A percentile compares a stretch with the other conserved stretches of the same genome.
These are phyloP conservation scores for Castanopsis chinensis DNA, from an alignment of 306 rosid species.

Conservation along the genomic window DNA sequence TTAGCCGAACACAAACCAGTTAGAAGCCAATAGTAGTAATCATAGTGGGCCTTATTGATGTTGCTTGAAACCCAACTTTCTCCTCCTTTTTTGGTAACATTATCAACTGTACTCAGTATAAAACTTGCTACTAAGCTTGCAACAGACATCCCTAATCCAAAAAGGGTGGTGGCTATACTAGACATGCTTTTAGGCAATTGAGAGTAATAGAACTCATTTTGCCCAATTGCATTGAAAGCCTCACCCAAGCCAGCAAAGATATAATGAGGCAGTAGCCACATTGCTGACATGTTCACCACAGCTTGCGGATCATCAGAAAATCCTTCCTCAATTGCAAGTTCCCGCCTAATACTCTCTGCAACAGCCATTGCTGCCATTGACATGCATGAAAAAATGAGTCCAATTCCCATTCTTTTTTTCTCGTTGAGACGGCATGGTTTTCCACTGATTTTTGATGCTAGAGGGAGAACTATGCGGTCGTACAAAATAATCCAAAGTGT, in stretches of 20 bases:
- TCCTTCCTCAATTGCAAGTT: conserved; percentile 27
- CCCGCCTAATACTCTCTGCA: conserved; percentile 24
- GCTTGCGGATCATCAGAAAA: conserved; percentile 13
- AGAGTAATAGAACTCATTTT: conserved; percentile 26
- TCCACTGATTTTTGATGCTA: conserved; percentile 13
- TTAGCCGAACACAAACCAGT: background rate
- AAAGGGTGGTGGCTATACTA: conserved; percentile 19
- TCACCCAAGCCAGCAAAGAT: conserved; percentile 4
- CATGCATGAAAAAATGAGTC: conserved; percentile 12
- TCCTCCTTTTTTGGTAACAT: conserved; percentile 26
- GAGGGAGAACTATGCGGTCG: conserved; percentile 20
- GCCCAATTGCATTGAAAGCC: conserved; percentile 25
- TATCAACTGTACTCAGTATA: conserved; percentile 10
- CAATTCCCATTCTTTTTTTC: conserved; percentile 35
- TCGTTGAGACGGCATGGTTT: conserved; percentile 2
- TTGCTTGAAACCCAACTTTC: conserved; percentile 54
- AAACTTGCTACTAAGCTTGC: conserved; percentile 20
- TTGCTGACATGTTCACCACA: conserved; percentile 33
- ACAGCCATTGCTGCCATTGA: conserved; percentile 7
- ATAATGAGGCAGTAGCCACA: conserved; percentile 22
- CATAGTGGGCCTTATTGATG: conserved; percentile 40
- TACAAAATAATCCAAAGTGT: conserved; percentile 12
- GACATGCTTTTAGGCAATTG: conserved; percentile 26
- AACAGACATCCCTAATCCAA: background rate
- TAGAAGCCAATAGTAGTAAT: conserved; percentile 33